These are phyloP conservation scores for Bryum argenteum DNA, from an alignment of 225 moss, liverwort and hornwort species.

Conservation along the genomic window DNA sequence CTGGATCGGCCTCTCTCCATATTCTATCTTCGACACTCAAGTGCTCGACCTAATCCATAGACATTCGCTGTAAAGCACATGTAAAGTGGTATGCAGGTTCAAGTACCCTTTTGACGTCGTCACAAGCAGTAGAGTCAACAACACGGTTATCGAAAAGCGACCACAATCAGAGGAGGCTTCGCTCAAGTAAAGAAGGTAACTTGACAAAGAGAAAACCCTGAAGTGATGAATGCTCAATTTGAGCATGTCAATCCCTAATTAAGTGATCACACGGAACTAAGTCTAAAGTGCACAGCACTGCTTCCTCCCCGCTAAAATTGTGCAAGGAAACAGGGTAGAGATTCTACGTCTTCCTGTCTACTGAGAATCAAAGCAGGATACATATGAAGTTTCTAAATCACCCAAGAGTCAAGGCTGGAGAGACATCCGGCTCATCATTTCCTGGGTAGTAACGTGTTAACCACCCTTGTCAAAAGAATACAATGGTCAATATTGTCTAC, in stretches of 20 bases:
- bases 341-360: conserved; percentile 26
- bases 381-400: conserved; percentile 26
- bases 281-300: conserved; percentile 10
- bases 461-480: conserved; percentile 30
- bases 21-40: not conserved
- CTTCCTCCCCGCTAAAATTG: conserved; percentile 21
- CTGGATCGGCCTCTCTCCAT: not conserved
- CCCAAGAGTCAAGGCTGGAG: conserved; percentile 44
- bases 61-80: conserved; percentile 1
- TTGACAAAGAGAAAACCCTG: not conserved
- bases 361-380: conserved; percentile 29
- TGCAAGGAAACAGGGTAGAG: conserved; percentile 4
- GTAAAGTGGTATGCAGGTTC: conserved; percentile 9
- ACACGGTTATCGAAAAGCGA: conserved; percentile 3
- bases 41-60: not conserved
- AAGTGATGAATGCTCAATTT: conserved; percentile 4
- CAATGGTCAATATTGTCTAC: conserved; percentile 34
- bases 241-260: conserved; percentile 22
- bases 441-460: conserved; percentile 26
- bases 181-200: conserved; percentile 14
- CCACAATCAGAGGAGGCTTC: conserved; percentile 2
- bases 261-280: conserved; percentile 18
- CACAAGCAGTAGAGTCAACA: not conserved
- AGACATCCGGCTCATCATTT: conserved; percentile 40
- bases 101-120: conserved; percentile 10